Conservation (phyloP, 441 rosid genomes). For the Eutrema salsugineum region DNA sequence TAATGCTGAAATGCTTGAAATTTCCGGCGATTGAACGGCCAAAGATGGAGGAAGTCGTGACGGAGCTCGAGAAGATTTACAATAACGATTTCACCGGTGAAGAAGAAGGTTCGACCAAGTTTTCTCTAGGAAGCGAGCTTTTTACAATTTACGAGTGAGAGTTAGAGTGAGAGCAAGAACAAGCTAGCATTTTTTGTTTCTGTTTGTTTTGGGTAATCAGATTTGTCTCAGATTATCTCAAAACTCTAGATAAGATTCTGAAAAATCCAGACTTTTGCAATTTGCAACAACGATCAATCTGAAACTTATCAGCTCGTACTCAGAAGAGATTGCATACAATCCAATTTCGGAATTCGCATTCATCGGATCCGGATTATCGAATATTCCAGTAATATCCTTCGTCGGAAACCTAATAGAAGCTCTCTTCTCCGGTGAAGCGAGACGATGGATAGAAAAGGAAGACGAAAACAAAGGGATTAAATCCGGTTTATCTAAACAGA, state of each 20-base stretch:
- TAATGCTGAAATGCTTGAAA: slow-evolving; percentile 46
- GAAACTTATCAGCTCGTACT: background rate
- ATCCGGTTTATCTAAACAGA: background rate
- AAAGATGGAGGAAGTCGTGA: slow-evolving; percentile 43
- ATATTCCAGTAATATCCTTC: background rate
- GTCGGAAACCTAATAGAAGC: background rate
- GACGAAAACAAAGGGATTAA: background rate
- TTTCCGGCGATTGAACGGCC: slow-evolving; percentile 42
- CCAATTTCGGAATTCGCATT: background rate
- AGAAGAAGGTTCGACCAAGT: slow-evolving; percentile 35
- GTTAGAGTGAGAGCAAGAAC: background rate
- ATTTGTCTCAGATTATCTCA: background rate
- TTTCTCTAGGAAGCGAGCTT: slow-evolving; percentile 55
- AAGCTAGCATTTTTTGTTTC: background rate
- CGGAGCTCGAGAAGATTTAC: slow-evolving; percentile 47
- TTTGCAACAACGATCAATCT: background rate
- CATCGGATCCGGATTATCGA: background rate
- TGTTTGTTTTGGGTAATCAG: too few relatives aligned
- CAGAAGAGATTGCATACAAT: too few relatives aligned
- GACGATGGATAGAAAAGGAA: background rate
- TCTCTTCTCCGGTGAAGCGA: background rate
- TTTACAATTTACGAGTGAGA: slow-evolving; percentile 28
- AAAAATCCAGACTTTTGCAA: background rate
- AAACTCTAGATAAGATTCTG: background rate
- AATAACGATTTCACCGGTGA: slow-evolving; percentile 48